Base-by-base conservation (phyloP, 768 basidiomycete genomes). In the Trametes punicea region DNA sequence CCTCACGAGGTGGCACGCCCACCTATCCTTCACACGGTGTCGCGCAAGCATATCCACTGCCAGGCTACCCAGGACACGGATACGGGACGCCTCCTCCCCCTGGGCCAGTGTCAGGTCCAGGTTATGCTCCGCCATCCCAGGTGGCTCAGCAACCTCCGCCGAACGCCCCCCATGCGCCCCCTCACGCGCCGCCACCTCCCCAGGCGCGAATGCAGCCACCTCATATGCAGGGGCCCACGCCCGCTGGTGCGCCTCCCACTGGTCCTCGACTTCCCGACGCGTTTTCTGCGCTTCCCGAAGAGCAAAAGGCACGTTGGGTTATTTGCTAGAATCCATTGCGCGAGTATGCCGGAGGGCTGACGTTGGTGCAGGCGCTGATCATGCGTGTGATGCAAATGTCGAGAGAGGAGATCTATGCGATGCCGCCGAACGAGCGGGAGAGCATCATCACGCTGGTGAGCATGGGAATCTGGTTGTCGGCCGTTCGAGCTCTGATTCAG, bases 401-500 rank as follows among this genome's bases (percentile, higher is more conserved):
- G 1, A 83, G 85, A 2, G 92, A 91, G 34, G 90, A 97, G 68
- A 85, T 97, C 55, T 82, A 84, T 46, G 75, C 76, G 59, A 71
- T 96, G 31, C 87, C 90, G 9, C 83, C 86, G 1, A 71, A 77
- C 4, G 92, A 95, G 64, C 78, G 88, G 25, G 78, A 82, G 10
- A 89, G 83, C 30, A 86, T 93, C 62, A 80, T 93, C 63, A 90
- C 93, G 72, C 75, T 97, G 66, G 93, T 93, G 36, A 62, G 88
- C 80, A 38, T 46, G 42, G 50, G 49, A n/a, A 20, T 3, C 11
- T 20, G 13, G n/a, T n/a, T n/a, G 23, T 4, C n/a, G 23, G 4
- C 31, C 56, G 20, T 44, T 2, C 13, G n/a, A 16, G 21, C 5
- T 16, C 13, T 2, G 36, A 30, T 41, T 51, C 11, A 54, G 18